phyloP scores from a whole-genome alignment of 345 rosid species.

The Rhizophora apiculata region DNA sequence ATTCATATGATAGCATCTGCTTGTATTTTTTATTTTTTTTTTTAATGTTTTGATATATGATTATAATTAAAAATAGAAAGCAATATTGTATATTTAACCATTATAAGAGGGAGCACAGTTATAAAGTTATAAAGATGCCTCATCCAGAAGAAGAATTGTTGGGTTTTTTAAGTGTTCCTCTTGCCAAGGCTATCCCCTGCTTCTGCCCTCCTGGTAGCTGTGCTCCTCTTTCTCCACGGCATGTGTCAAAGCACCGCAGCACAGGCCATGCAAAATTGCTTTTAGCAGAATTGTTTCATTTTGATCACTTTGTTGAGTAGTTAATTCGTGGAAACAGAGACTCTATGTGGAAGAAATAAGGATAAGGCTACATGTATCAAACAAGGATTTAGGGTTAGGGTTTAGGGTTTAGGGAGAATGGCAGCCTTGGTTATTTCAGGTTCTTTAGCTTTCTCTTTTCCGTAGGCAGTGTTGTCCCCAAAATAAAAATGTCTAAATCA shows the following conservation, averaged over 20 bases:
- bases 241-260: slow-evolving; percentile 8
- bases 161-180: slow-evolving; percentile 17
- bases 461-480: slow-evolving; percentile 3
- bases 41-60: too few relatives aligned
- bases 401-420: neutral
- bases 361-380: too few relatives aligned
- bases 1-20: too few relatives aligned
- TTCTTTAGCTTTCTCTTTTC: slow-evolving; percentile 10
- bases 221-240: slow-evolving; percentile 19
- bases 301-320: too few relatives aligned
- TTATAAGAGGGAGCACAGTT: too few relatives aligned
- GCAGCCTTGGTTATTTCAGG: slow-evolving; percentile 13
- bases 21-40: too few relatives aligned
- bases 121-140: too few relatives aligned
- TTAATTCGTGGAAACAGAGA: neutral
- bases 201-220: slow-evolving; percentile 21
- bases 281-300: too few relatives aligned
- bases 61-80: too few relatives aligned
- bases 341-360: neutral
- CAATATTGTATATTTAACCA: too few relatives aligned
- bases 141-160: slow-evolving; percentile 13
- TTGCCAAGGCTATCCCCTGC: slow-evolving; percentile 16
- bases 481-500: slow-evolving; percentile 4
- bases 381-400: too few relatives aligned
- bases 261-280: neutral